Evolutionary conservation across 306 rosid species (phyloP), one percentile per base, ranked within the genome.

Genomic region (Casuarina equisetifolia): DNA sequence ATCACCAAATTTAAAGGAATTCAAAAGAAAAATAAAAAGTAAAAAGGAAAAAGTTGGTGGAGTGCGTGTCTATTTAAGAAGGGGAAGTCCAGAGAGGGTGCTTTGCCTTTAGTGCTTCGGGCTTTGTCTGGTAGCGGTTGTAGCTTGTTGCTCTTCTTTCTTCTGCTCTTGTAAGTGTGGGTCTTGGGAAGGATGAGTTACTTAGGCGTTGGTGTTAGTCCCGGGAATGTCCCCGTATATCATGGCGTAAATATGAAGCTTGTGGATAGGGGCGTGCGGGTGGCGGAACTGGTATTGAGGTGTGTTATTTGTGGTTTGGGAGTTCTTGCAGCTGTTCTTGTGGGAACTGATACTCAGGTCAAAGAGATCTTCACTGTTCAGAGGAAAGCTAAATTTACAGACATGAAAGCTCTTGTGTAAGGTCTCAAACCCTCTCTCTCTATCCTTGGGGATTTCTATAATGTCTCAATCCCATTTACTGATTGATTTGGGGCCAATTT

Each of bases 321-420:
- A 35, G 78, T 92, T 78, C 84, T 90, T 74, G 85, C 92, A 10
- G 87, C 89, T 81, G 85, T 92, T 83, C 97, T 95, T 82, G 85
- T 95, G 51, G 96, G 76, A 8, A 91, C 97, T 84, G 98, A 95
- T 87, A 58, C 96, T 16, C 92, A 95, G 81, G 89, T 89, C 82
- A 83, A 39, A 58, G 85, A 61, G 66, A 85, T 95, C 75, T 89
- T 95, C 84, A n/a, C 93, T 6, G 15, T 91, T 85, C 74, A 78
- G 80, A 95, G 91, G 87, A 81, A 79, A 80, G 97, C 98, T 25
- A 87, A 80, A 73, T 95, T 85, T 62, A 88, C 89, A 2, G 97
- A 92, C 82, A 88, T 92, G 97, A 89, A 92, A 85, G 88, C 97
- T 80, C 91, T 95, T 69, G 96, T 91, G 98, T 90, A 80, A 84